Evolutionary conservation across 495 filamentous ascomycete genomes (phyloP).

Genomic region (Cairneyella variabilis): DNA sequence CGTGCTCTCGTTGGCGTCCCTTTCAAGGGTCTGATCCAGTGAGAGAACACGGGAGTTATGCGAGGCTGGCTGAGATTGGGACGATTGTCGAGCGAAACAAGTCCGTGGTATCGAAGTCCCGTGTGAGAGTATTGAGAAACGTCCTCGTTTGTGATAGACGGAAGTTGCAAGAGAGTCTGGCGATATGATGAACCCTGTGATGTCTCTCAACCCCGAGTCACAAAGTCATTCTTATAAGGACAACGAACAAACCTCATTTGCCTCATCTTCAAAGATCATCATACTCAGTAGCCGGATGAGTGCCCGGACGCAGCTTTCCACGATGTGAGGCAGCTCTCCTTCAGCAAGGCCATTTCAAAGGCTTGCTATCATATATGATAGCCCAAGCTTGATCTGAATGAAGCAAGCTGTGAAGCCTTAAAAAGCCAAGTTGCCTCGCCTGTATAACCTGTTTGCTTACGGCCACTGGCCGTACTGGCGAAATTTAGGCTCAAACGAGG

Average conservation of each 20-base stretch:
- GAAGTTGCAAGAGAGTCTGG: not conserved
- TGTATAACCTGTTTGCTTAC: slow-evolving; percentile 20
- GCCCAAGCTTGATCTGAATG: slow-evolving; percentile 4
- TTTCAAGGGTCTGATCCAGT: too few species aligned
- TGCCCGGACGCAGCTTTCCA: not conserved
- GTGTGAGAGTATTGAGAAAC: too few species aligned
- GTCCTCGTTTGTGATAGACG: not conserved
- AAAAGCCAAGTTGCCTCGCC: not conserved
- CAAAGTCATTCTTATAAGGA: slow-evolving; percentile 10
- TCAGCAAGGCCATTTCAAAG: not conserved
- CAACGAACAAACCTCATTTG: not conserved
- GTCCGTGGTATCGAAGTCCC: too few species aligned
- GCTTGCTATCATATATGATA: slow-evolving; percentile 9
- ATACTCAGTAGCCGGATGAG: not conserved
- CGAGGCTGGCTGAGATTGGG: too few species aligned
- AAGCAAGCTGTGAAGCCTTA: slow-evolving; percentile 3
- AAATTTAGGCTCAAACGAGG: slow-evolving; percentile 13
- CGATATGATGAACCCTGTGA: too few species aligned
- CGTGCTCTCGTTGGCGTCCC: too few species aligned
- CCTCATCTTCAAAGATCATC: slow-evolving; percentile 4
- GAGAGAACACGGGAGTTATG: too few species aligned
- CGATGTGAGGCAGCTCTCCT: slow-evolving; percentile 8
- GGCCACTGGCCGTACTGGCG: slow-evolving; percentile 14
- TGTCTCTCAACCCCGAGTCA: not conserved
- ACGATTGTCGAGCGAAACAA: too few species aligned